Conservation (phyloP, 441 rosid species). For the Brassica balearica region DNA sequence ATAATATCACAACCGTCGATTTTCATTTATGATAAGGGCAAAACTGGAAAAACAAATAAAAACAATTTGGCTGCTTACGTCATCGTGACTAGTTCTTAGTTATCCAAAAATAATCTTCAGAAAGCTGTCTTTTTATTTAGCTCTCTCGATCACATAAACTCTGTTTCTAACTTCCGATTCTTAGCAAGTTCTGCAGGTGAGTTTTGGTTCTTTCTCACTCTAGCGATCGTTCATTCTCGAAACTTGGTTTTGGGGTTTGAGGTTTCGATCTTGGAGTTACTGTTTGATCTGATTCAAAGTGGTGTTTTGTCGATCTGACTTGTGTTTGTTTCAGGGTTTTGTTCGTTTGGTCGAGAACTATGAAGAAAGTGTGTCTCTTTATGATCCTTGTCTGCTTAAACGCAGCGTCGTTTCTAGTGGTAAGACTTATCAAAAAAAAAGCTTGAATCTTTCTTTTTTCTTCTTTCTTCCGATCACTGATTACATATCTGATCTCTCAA, state of each 20-base stretch:
- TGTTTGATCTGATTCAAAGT: background rate
- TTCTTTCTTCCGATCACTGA: background rate
- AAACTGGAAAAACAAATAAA: conserved; percentile 1
- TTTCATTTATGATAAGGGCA: conserved; percentile 12
- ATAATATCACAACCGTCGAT: conserved; percentile 37
- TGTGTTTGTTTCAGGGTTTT: conserved; percentile 4
- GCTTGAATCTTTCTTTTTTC: background rate
- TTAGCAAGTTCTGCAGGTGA: background rate
- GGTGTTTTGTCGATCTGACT: conserved; percentile 1
- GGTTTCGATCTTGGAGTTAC: background rate
- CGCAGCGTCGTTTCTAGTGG: conserved; percentile 57
- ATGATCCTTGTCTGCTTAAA: conserved; percentile 53
- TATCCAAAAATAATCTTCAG: conserved; percentile 1
- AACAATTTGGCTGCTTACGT: conserved; percentile 18
- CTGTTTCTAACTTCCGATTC: background rate
- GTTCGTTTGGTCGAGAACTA: background rate
- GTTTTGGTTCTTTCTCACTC: background rate
- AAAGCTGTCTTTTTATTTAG: background rate
- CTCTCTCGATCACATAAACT: conserved; percentile 7
- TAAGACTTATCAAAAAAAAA: conserved; percentile 38
- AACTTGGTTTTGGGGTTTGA: conserved; percentile 9
- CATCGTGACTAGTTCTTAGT: background rate
- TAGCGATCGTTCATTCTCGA: conserved; percentile 11
- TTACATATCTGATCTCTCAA: background rate
- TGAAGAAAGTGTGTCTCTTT: conserved; percentile 43